A percentile compares a stretch with the other conserved stretches of the same genome.
These are phyloP conservation scores for Pulveroboletus sp. DNA, from an alignment of 768 basidiomycete species.

Conservation along the genomic window DNA sequence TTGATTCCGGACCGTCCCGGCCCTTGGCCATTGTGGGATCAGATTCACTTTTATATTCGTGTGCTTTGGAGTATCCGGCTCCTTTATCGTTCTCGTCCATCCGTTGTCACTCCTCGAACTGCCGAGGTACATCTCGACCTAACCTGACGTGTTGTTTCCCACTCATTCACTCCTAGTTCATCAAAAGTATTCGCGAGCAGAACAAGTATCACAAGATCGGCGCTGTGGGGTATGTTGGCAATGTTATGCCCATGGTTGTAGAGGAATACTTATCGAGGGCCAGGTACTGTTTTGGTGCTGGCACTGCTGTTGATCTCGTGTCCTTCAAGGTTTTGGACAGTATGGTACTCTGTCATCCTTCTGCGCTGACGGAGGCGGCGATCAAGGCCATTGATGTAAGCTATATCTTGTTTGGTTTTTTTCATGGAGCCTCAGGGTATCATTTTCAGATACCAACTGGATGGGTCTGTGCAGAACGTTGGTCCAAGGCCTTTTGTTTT, in stretches of 20 bases:
- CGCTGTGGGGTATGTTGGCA: conserved; percentile 35
- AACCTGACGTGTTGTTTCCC: background rate
- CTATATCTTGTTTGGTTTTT: background rate
- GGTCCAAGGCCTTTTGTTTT: background rate
- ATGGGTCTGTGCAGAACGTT: conserved; percentile 39
- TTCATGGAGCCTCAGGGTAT: background rate
- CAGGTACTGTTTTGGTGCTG: conserved; percentile 39
- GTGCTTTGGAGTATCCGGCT: conserved; percentile 17
- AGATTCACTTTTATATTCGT: conserved; percentile 14
- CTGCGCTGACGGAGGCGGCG: conserved; percentile 22
- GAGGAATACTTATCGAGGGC: background rate
- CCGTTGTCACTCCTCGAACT: conserved; percentile 26
- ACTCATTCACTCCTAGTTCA: conserved; percentile 26
- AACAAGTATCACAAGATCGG: conserved; percentile 39
- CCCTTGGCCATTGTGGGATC: conserved; percentile 13
- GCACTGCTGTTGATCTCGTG: conserved; percentile 27
- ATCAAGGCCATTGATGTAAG: conserved; percentile 33
- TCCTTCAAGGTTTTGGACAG: conserved; percentile 32
- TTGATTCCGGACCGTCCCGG: conserved; percentile 30
- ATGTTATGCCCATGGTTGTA: background rate
- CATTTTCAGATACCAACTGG: conserved; percentile 19
- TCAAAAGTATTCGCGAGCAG: conserved; percentile 33
- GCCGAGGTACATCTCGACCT: conserved; percentile 16
- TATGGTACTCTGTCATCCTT: conserved; percentile 41
- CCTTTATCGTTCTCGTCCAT: conserved; percentile 22